Evolutionary conservation across 768 basidiomycete species (phyloP), one percentile per base, ranked within the genome.

Genomic region (Tricholomella constricta): DNA sequence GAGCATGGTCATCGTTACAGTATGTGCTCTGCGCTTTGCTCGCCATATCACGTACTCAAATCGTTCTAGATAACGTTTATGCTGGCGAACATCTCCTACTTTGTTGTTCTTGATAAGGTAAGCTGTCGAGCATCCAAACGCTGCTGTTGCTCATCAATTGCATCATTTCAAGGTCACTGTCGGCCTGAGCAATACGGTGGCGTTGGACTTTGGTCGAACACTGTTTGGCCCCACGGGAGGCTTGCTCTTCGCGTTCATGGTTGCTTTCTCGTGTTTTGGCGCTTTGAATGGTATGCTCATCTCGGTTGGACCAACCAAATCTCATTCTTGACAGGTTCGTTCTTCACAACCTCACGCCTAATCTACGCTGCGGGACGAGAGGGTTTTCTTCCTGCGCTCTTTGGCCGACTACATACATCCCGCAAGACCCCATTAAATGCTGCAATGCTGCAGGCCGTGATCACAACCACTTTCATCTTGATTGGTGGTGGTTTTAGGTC

Each of bases 251-350:
- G 92, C 96, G 1, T 77, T 86, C 45, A 85, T 94, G 80, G 96
- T 99, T 12, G 91, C 94, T 1, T 79, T 98, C 52, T 97, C 94
- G 2, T 97, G 94, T 67, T 93, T 99, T 59, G 96, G 96, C 15
- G 94, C 97, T 1, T 71, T 99, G 47, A 96, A 97, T 66, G 90
- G 94, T 84, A 61, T 37, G 57, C 65, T 37, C 23, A 14, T n/a
- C 19, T 15, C 7, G 40, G 7, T 38, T 36, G 12, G 22, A 11
- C 27, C 31, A 14, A 38, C 40, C 38, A 52, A 36, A 29, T 50
- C 48, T 54, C 52, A 57, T 45, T 45, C 35, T 20, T 55, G 49
- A 44, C 56, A 89, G 86, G 85, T 8, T 78, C 83, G 1, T 84
- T 85, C 52, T 88, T 86, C 64, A 89, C 92, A 22, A 78, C 85